These are phyloP conservation scores for Fallopia convolvulus DNA, from an alignment of 148 eudicot species.

Conservation along the genomic window DNA sequence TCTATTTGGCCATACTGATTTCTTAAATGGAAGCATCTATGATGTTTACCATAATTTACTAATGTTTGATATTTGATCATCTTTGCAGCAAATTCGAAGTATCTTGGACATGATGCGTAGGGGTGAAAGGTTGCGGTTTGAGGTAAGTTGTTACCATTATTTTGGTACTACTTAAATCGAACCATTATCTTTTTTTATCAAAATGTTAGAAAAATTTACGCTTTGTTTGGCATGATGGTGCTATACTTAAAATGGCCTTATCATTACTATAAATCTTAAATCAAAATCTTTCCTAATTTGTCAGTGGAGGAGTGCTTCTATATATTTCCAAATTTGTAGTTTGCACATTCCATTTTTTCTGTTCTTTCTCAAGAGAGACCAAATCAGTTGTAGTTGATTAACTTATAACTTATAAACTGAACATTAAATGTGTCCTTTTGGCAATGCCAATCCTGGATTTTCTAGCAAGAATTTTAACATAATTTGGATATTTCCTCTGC, in stretches of 20 bases:
- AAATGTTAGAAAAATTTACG: no score
- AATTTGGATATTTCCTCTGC: background rate
- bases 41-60: background rate
- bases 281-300: background rate
- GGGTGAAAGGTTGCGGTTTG: slow-evolving; percentile 71
- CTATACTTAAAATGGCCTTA: no score
- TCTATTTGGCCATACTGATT: background rate
- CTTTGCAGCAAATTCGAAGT: slow-evolving; percentile 58
- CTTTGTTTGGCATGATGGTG: no score
- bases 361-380: background rate
- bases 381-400: background rate
- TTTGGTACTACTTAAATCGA: background rate
- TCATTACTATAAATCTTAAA: background rate
- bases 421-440: background rate
- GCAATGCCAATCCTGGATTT: background rate
- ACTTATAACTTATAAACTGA: background rate
- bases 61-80: background rate
- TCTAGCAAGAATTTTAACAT: background rate
- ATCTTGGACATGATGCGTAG: slow-evolving; percentile 84
- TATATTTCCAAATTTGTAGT: no score
- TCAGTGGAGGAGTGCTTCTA: background rate
- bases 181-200: background rate
- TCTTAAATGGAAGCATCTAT: background rate
- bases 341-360: background rate
- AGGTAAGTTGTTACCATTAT: slow-evolving; percentile 36